Percentiles rank a stretch among this genome's conserved stretches.
phyloP scores from a whole-genome alignment of 106 monocot species.

The Phalaenopsis equestris region DNA sequence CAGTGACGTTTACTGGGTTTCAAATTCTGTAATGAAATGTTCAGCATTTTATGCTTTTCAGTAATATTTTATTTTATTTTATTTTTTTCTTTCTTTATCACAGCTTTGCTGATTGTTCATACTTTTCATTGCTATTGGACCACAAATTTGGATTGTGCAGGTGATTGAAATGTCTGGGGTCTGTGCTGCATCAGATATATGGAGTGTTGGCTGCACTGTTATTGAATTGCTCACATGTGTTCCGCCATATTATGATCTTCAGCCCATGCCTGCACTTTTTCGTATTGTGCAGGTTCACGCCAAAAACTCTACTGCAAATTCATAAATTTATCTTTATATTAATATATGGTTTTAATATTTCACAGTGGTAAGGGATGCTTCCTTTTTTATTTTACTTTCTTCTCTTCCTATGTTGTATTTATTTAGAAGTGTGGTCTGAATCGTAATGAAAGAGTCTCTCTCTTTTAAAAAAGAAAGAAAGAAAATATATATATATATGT shows the following conservation, averaged over 20 bases:
- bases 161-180: constrained; percentile 99
- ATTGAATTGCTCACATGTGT: constrained; percentile 97
- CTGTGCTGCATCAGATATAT: constrained; percentile 97
- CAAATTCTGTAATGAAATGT: neutral
- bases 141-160: constrained; percentile 20
- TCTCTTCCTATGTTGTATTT: neutral
- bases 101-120: neutral
- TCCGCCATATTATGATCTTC: constrained; percentile 98
- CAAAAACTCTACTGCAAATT: neutral
- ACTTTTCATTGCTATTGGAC: neutral
- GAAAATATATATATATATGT: too few relatives aligned
- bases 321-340: neutral
- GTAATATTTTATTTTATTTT: neutral
- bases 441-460: neutral
- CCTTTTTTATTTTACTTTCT: neutral
- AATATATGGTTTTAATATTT: neutral
- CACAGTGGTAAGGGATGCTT: neutral
- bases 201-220: constrained; percentile 99
- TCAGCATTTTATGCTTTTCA: neutral
- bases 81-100: neutral
- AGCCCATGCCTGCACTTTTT: constrained; percentile 98
- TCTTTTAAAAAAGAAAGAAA: neutral
- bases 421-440: neutral
- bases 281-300: constrained; percentile 86
- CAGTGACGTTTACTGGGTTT: neutral